Conservation (phyloP, 2,329 filamentous ascomycete species). For the Alternaria novae-zelandiae region DNA sequence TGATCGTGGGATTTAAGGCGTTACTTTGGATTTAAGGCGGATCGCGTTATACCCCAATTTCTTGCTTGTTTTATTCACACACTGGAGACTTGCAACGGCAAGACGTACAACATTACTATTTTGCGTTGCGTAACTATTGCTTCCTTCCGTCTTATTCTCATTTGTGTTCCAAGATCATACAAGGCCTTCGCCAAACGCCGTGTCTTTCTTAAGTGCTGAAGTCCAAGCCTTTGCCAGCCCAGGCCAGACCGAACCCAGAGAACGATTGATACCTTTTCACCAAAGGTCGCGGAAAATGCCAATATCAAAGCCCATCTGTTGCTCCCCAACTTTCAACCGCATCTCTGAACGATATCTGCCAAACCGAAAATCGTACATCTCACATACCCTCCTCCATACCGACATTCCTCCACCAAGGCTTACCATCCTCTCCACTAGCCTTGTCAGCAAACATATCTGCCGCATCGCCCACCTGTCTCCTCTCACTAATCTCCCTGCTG, state of each 20-base stretch:
- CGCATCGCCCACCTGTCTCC: conserved; percentile 88
- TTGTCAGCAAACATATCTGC: conserved; percentile 70
- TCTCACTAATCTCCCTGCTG: conserved; percentile 74
- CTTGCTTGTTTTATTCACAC: not conserved
- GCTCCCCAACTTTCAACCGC: not conserved
- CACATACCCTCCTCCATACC: conserved; percentile 58
- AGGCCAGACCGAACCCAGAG: not conserved
- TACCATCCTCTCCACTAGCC: conserved; percentile 21
- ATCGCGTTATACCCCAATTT: conserved; percentile 14
- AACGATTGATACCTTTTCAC: not conserved
- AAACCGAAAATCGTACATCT: not conserved
- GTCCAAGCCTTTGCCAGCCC: not conserved
- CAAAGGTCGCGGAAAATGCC: not conserved
- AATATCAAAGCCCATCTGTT: not conserved
- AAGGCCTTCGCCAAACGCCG: not conserved
- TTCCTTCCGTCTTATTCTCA: not conserved
- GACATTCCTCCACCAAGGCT: conserved; percentile 57
- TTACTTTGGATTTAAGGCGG: not conserved
- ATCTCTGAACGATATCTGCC: not conserved
- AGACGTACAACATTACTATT: not conserved
- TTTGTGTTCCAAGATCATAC: not conserved
- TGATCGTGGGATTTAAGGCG: not conserved
- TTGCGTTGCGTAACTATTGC: not conserved
- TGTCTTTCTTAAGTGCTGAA: not conserved
- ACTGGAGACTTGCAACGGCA: rapidly evolving